Percentiles rank a stretch among this genome's conserved stretches.
phyloP scores from a whole-genome alignment of 2,329 filamentous ascomycete genomes.

The Mycosphaerella sp. region DNA sequence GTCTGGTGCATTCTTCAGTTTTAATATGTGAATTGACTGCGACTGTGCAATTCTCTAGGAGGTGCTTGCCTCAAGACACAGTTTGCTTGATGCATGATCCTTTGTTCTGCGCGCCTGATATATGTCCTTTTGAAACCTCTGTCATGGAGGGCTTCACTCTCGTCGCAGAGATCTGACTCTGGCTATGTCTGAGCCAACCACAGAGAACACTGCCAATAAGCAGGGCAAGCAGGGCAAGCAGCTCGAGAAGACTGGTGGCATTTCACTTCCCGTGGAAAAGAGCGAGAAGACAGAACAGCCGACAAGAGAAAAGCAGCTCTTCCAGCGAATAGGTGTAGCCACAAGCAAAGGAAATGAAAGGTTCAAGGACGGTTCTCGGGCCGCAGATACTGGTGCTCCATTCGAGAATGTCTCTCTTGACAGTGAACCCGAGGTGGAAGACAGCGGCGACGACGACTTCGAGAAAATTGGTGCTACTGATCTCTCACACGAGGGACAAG shows the following conservation, averaged over 20 bases:
- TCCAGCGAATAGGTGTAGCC: background rate
- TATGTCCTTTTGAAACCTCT: background rate
- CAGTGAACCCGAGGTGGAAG: conserved; percentile 3
- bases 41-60: background rate
- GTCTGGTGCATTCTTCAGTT: background rate
- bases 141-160: background rate
- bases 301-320: background rate
- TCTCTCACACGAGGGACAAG: conserved; percentile 4
- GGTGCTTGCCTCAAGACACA: background rate
- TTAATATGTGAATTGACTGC: background rate
- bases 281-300: background rate
- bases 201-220: background rate
- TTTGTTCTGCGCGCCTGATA: background rate
- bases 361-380: background rate
- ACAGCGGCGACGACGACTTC: conserved; percentile 12
- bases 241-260: background rate
- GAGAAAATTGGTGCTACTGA: conserved; percentile 15
- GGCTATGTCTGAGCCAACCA: background rate
- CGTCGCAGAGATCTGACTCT: background rate
- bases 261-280: background rate
- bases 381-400: background rate
- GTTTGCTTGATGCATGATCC: background rate
- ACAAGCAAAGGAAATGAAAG: background rate
- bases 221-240: background rate
- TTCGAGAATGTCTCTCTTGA: conserved; percentile 16